Base-by-base conservation (phyloP, 2,329 filamentous ascomycete genomes). In the Neofusicoccum parvum region DNA sequence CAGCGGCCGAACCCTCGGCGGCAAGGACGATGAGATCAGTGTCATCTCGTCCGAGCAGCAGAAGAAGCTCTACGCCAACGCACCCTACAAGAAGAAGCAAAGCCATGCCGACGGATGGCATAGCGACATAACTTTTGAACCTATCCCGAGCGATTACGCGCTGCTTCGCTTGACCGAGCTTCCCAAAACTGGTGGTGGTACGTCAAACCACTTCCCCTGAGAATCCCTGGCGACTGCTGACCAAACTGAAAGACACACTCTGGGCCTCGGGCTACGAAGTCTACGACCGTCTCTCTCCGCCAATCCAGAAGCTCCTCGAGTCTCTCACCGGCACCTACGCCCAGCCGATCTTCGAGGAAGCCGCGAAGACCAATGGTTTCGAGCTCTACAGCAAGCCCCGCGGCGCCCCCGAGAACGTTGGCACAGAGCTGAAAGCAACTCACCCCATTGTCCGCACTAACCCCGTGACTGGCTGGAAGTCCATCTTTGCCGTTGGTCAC, bases 381-480 rank as follows among this genome's bases (percentile, higher is more conserved):
- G 73, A 80, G 63, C 68, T 85, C 1, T 83, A 86, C 72, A 74
- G 78, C 14, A 78, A 80, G 39, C 74, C 78, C 7, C 78, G 86
- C 17, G 85, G 85, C 1, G 77, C 82, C 0, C 85, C 86, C 0
- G 80, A 83, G 69, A 88, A 88, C 70, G 74, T 84, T 2, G 86
- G 86, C 6, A 72, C 72, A 1, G 77, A 82, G 1, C 72, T 88
- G 12, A 76, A 75, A n/a, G 81, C 85, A 0, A 74, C 81, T 0
- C 86, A 88, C 68, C 86, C 86, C 0, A 81, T 88, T 0, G 79
- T 88, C 7, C 81, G 86, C 14, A 88, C 86, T 0, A 88, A 89
- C 68, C 87, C 87, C 0, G 86, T 88, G 0, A 88, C 87, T 0
- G 86, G 86, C 0, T 88, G 87, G 86, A 88, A 87, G 75, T 65